Conservation (phyloP, 305 asterid genomes). For the Fraxinus nigra region DNA sequence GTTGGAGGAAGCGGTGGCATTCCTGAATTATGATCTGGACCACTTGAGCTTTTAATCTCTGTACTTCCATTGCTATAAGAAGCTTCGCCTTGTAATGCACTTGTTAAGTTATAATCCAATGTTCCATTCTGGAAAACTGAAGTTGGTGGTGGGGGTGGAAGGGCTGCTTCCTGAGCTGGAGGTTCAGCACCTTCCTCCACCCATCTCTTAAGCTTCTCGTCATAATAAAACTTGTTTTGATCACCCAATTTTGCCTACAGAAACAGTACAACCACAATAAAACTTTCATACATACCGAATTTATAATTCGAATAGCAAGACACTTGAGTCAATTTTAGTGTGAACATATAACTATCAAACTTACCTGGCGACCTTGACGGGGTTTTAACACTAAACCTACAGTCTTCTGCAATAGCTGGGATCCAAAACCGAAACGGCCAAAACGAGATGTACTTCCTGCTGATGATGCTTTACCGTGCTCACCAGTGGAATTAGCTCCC, state of each 20-base stretch:
- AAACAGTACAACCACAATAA: conserved; percentile 12
- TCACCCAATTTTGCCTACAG: conserved; percentile 94
- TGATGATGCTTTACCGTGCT: conserved; percentile 52
- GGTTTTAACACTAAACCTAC: conserved; percentile 78
- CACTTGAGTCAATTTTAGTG: background rate
- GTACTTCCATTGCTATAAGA: conserved; percentile 53
- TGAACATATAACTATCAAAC: background rate
- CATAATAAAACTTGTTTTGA: conserved; percentile 76
- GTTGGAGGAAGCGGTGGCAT: conserved; percentile 95
- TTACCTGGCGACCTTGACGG: conserved; percentile 85
- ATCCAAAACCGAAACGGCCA: conserved; percentile 77
- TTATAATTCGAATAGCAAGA: background rate
- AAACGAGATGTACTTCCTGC: conserved; percentile 58
- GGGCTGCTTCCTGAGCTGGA: conserved; percentile 69
- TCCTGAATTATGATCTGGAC: conserved; percentile 59
- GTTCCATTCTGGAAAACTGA: conserved; percentile 72
- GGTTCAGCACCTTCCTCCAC: conserved; percentile 90
- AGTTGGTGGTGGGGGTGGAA: conserved; percentile 78
- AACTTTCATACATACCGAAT: conserved; percentile 1
- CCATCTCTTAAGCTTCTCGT: conserved; percentile 92
- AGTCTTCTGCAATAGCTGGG: conserved; percentile 83
- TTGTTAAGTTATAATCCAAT: conserved; percentile 63
- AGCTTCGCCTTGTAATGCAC: conserved; percentile 61
- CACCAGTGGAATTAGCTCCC: conserved; percentile 52
- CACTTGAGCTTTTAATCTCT: conserved; percentile 55